A percentile compares a stretch with the other conserved stretches of the same genome.
Evolutionary conservation across 1,284 basidiomycete genomes (phyloP).

Genomic region (Tetrapyrgos nigripes): DNA sequence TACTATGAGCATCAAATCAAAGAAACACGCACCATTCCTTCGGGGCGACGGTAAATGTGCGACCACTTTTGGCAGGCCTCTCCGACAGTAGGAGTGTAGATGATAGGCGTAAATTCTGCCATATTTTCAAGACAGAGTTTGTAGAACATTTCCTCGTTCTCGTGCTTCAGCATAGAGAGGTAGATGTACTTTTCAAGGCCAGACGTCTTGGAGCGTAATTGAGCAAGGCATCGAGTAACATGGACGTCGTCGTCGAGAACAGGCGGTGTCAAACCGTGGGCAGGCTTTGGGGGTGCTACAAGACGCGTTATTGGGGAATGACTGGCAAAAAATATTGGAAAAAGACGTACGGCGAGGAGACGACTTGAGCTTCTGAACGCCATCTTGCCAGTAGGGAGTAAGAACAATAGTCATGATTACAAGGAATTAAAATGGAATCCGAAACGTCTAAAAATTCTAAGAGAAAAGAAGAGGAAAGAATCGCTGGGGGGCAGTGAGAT

Average conservation of each 20-base stretch:
- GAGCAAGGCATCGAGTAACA: slow-evolving; percentile 63
- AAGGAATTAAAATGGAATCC: neutral
- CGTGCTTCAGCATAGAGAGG: slow-evolving; percentile 74
- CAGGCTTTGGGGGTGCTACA: slow-evolving; percentile 53
- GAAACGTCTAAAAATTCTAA: neutral
- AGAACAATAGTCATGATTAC: slow-evolving; percentile 66
- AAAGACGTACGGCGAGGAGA: slow-evolving; percentile 58
- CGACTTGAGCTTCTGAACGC: slow-evolving; percentile 70
- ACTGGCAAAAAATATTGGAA: slow-evolving; percentile 13
- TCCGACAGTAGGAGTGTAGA: slow-evolving; percentile 92
- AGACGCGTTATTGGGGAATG: slow-evolving; percentile 23
- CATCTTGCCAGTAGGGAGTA: slow-evolving; percentile 72
- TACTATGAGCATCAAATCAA: slow-evolving; percentile 6
- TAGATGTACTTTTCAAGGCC: slow-evolving; percentile 85
- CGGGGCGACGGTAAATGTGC: slow-evolving; percentile 82
- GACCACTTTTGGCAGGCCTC: slow-evolving; percentile 90
- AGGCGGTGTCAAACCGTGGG: slow-evolving; percentile 70
- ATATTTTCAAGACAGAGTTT: slow-evolving; percentile 71
- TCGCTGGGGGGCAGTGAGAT: neutral
- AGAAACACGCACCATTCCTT: slow-evolving; percentile 67
- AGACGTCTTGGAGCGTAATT: slow-evolving; percentile 78
- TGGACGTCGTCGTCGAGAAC: slow-evolving; percentile 63
- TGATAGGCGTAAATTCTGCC: slow-evolving; percentile 82
- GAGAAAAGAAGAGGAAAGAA: neutral
- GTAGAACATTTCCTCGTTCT: slow-evolving; percentile 80